phyloP scores from a whole-genome alignment of 176 grass and related monocot species.

The Poa annua region DNA sequence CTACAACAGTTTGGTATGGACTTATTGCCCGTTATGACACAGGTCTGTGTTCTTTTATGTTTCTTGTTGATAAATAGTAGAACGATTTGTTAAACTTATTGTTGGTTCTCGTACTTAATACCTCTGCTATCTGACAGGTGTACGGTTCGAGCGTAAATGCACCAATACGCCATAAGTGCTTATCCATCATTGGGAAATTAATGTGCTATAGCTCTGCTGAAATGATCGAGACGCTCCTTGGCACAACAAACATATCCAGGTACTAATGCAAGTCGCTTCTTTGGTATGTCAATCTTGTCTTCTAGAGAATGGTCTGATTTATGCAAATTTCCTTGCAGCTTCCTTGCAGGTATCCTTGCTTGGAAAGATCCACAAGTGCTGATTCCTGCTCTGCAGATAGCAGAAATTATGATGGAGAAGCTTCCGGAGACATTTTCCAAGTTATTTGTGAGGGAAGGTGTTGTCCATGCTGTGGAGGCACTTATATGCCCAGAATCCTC shows the following conservation, averaged over 20 bases:
- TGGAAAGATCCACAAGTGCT: conserved; percentile 94
- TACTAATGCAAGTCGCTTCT: conserved; percentile 36
- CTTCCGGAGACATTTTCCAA: conserved; percentile 81
- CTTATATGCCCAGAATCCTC: conserved; percentile 67
- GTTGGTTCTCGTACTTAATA: background rate
- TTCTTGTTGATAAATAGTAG: background rate
- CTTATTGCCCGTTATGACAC: conserved; percentile 81
- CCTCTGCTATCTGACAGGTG: conserved; percentile 51
- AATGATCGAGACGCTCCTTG: conserved; percentile 77
- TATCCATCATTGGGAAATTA: conserved; percentile 88
- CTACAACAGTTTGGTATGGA: conserved; percentile 89
- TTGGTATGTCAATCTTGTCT: background rate
- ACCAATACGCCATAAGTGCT: conserved; percentile 82
- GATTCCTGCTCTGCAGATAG: conserved; percentile 91
- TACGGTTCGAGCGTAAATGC: conserved; percentile 90
- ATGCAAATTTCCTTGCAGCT: conserved; percentile 57
- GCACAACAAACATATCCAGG: conserved; percentile 91
- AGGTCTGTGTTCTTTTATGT: conserved; percentile 50
- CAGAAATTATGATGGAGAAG: conserved; percentile 94
- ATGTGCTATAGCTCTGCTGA: conserved; percentile 95
- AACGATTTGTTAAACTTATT: background rate
- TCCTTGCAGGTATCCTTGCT: conserved; percentile 91
- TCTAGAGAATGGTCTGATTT: conserved; percentile 28
- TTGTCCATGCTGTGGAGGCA: conserved; percentile 84
- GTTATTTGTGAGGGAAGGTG: conserved; percentile 94